A percentile compares a stretch with the other conserved stretches of the same genome.
phyloP scores from a whole-genome alignment of 148 eudicot genomes.

The Persicaria maculosa region DNA sequence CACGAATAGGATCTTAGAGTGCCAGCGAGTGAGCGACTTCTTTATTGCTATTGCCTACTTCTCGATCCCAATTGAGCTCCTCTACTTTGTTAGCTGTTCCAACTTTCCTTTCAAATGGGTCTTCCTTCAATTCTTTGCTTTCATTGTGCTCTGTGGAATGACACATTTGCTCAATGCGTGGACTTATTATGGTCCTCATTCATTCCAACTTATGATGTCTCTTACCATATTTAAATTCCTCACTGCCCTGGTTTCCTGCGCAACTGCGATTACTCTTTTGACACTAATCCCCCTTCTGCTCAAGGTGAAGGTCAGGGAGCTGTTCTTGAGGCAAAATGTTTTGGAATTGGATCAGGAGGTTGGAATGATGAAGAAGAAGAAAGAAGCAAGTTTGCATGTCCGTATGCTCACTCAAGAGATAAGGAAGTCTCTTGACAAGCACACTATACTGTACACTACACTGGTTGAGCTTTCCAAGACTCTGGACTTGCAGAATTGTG shows the following conservation, averaged over 20 bases:
- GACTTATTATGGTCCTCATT: conserved; percentile 83
- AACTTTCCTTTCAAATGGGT: conserved; percentile 94
- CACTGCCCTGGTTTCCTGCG: conserved; percentile 86
- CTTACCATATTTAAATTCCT: conserved; percentile 83
- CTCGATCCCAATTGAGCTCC: conserved; percentile 81
- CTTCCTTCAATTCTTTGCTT: conserved; percentile 67
- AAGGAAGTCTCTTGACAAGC: conserved; percentile 77
- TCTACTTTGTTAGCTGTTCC: conserved; percentile 86
- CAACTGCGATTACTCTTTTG: conserved; percentile 85
- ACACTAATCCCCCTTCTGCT: conserved; percentile 80
- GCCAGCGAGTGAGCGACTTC: conserved; percentile 47
- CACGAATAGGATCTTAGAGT: conserved; percentile 29
- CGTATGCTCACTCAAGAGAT: conserved; percentile 94
- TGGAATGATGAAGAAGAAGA: conserved; percentile 66
- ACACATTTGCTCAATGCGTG: conserved; percentile 89
- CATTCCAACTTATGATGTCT: conserved; percentile 78
- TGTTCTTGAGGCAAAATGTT: conserved; percentile 66
- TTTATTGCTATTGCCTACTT: conserved; percentile 77
- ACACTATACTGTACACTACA: conserved; percentile 70
- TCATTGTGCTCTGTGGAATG: conserved; percentile 98
- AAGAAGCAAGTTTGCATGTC: conserved; percentile 76
- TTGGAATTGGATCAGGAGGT: conserved; percentile 82
- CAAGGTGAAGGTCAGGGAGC: conserved; percentile 81
- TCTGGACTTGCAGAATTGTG: conserved; percentile 72
- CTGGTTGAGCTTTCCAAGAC: conserved; percentile 79